Evolutionary conservation across 2,329 filamentous ascomycete species (phyloP).

Genomic region (Botryosphaeria dothidea): DNA sequence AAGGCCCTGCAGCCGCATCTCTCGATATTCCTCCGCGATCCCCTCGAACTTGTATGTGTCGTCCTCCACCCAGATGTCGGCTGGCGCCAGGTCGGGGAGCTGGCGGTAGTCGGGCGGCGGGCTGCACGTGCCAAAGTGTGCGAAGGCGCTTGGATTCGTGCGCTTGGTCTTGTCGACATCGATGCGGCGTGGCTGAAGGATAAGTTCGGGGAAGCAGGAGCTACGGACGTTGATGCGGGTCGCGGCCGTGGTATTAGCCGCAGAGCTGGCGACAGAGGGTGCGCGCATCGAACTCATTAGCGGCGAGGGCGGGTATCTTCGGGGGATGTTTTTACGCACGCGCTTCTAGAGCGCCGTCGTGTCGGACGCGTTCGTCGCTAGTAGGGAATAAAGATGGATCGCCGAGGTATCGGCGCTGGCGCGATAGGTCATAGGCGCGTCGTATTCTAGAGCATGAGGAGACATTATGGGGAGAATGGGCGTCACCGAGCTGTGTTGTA

Average conservation of each 20-base stretch:
- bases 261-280: background rate
- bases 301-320: background rate
- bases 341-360: background rate
- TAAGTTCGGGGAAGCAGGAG: background rate
- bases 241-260: background rate
- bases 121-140: constrained; percentile 1
- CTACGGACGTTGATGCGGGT: constrained; percentile 1
- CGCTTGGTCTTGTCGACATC: constrained; percentile 1
- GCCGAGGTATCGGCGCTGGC: background rate
- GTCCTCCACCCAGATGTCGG: constrained; percentile 2
- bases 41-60: background rate
- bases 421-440: background rate
- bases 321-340: background rate
- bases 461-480: background rate
- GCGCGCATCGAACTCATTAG: background rate
- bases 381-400: background rate
- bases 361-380: background rate
- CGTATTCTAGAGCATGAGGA: background rate
- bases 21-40: constrained; percentile 13
- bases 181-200: constrained; percentile 8
- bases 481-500: background rate
- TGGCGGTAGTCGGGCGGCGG: background rate
- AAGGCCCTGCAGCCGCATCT: constrained; percentile 11
- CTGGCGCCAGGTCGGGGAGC: background rate
- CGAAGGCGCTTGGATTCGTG: background rate